phyloP scores from a whole-genome alignment of 805 yeast genomes.

The Zygosaccharomyces bailii region DNA sequence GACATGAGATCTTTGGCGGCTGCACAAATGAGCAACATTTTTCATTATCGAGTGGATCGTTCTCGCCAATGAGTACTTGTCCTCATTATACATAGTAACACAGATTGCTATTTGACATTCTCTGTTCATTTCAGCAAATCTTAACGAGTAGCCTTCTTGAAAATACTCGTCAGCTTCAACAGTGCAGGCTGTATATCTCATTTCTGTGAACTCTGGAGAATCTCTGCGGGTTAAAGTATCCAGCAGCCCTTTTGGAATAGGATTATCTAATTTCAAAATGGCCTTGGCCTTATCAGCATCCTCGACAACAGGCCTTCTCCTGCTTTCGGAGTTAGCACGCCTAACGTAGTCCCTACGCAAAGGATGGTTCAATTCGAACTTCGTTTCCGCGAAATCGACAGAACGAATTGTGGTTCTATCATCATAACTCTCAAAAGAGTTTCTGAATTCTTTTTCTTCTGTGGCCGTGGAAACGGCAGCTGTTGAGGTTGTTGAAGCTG shows the following conservation, averaged over 20 bases:
- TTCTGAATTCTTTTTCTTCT: slow-evolving; percentile 40
- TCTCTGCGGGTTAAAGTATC: slow-evolving; percentile 83
- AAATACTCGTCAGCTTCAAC: slow-evolving; percentile 85
- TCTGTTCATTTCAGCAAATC: slow-evolving; percentile 82
- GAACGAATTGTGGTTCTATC: slow-evolving; percentile 34
- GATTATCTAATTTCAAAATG: slow-evolving; percentile 79
- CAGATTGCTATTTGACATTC: slow-evolving; percentile 91
- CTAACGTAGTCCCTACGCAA: slow-evolving; percentile 35
- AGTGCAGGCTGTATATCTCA: slow-evolving; percentile 97
- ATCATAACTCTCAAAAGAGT: slow-evolving; percentile 56
- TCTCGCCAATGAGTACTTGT: slow-evolving; percentile 82
- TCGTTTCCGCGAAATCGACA: slow-evolving; percentile 37
- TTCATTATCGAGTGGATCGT: slow-evolving; percentile 93
- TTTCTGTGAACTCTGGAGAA: slow-evolving; percentile 88
- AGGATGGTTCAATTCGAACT: slow-evolving; percentile 37
- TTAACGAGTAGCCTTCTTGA: slow-evolving; percentile 73
- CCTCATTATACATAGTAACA: slow-evolving; percentile 97
- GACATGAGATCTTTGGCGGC: slow-evolving; percentile 72
- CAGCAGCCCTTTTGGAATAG: slow-evolving; percentile 84
- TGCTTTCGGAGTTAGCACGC: slow-evolving; percentile 63
- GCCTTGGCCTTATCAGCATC: slow-evolving; percentile 56
- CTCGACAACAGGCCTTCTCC: slow-evolving; percentile 52
- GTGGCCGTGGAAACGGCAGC: slow-evolving; percentile 23
- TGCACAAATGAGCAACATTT: slow-evolving; percentile 82
- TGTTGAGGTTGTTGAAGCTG: slow-evolving; percentile 27